A percentile compares a stretch with the other conserved stretches of the same genome.
Conservation (phyloP, 2,329 filamentous ascomycete species). For the Penicillium concentricum region DNA sequence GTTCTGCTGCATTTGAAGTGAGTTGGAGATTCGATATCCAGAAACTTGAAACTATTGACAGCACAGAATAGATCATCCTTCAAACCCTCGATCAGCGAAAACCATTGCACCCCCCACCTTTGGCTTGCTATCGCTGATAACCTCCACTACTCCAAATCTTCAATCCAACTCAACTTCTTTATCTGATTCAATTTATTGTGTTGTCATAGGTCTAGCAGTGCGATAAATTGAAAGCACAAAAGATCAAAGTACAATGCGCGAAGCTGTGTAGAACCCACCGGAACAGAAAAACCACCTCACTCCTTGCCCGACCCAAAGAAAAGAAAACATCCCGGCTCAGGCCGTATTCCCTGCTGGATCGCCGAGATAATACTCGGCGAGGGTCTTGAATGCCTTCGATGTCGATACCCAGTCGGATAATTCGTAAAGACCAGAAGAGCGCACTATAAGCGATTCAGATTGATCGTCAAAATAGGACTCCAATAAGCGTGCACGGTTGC, state of each 20-base stretch:
- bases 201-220: background rate
- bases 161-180: background rate
- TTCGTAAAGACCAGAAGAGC: background rate
- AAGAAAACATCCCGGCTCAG: background rate
- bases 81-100: background rate
- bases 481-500: too few relatives aligned
- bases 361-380: background rate
- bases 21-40: background rate
- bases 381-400: background rate
- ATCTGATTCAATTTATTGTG: background rate
- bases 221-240: background rate
- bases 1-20: background rate
- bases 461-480: background rate
- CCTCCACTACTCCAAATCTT: background rate
- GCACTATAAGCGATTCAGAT: background rate
- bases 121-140: background rate
- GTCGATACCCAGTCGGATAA: background rate
- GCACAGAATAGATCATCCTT: background rate
- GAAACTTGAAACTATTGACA: background rate
- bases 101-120: background rate
- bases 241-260: background rate
- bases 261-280: too few relatives aligned
- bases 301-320: background rate
- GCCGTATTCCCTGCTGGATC: background rate
- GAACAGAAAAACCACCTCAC: too few relatives aligned